Conservation (phyloP, 768 basidiomycete genomes). For the Suillus ampliporus region DNA sequence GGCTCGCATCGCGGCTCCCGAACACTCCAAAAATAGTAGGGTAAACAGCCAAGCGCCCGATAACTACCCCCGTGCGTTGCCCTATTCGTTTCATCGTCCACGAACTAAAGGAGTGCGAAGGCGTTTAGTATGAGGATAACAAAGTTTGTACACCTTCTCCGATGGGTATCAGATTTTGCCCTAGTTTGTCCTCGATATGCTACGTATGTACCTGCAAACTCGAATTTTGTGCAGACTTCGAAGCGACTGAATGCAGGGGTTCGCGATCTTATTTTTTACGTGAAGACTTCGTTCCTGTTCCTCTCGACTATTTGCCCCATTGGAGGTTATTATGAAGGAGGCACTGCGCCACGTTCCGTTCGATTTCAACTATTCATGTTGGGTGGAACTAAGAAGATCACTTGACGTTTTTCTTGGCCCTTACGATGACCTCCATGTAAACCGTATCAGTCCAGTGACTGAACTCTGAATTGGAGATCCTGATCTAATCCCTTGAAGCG, state of each 20-base stretch:
- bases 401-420: background rate
- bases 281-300: constrained; percentile 2
- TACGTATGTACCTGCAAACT: background rate
- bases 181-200: background rate
- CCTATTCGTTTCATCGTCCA: background rate
- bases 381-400: background rate
- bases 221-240: background rate
- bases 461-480: background rate
- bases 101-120: background rate
- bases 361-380: background rate
- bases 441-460: too few species aligned
- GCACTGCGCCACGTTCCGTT: background rate
- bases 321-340: background rate
- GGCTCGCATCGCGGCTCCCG: background rate
- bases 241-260: background rate
- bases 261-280: background rate
- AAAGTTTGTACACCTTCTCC: background rate
- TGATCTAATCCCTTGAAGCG: background rate
- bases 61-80: background rate
- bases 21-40: background rate
- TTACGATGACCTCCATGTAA: background rate
- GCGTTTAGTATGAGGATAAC: background rate
- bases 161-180: background rate
- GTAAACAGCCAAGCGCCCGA: background rate
- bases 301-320: background rate